Percentiles rank a stretch among this genome's conserved stretches.
Evolutionary conservation across 2,329 filamentous ascomycete species (phyloP).

Genomic region (Fusarium xylarioides): DNA sequence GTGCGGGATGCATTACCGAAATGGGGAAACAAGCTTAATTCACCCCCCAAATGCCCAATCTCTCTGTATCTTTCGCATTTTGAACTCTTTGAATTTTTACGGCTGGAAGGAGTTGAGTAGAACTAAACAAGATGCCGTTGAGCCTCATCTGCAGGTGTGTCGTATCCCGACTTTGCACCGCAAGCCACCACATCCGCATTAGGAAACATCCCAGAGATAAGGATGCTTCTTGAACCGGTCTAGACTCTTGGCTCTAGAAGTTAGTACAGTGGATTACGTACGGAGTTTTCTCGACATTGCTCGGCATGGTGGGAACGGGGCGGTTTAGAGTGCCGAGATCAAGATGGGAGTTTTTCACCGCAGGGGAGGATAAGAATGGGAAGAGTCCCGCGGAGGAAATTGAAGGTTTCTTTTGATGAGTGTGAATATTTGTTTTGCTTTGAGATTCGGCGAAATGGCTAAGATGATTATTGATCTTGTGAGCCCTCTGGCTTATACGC

Average conservation of each 20-base stretch:
- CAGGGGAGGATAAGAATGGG: background rate
- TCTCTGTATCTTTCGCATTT: accelerated
- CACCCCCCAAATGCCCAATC: background rate
- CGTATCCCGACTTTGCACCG: slow-evolving; percentile 5
- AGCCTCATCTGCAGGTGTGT: slow-evolving; percentile 20
- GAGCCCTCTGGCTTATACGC: slow-evolving; percentile 28
- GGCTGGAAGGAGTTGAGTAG: accelerated
- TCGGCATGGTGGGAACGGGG: slow-evolving; percentile 21
- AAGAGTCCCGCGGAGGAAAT: background rate
- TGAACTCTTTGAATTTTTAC: background rate
- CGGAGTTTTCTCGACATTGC: slow-evolving; percentile 24
- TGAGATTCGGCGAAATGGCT: background rate
- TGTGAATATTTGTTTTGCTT: background rate
- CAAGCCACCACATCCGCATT: background rate
- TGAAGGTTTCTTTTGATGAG: accelerated
- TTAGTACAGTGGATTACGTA: slow-evolving; percentile 13
- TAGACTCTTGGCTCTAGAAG: slow-evolving; percentile 1
- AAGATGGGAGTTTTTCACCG: background rate
- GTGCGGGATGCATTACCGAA: background rate
- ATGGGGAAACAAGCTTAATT: slow-evolving; percentile 22
- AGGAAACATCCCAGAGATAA: background rate
- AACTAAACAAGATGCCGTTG: slow-evolving; percentile 6
- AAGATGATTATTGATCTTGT: slow-evolving; percentile 1
- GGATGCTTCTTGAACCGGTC: background rate
- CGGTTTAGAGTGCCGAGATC: background rate